Percentiles rank a stretch among this genome's conserved stretches.
Evolutionary conservation across 2,329 filamentous ascomycete species (phyloP).

Genomic region (Fusarium continuum): DNA sequence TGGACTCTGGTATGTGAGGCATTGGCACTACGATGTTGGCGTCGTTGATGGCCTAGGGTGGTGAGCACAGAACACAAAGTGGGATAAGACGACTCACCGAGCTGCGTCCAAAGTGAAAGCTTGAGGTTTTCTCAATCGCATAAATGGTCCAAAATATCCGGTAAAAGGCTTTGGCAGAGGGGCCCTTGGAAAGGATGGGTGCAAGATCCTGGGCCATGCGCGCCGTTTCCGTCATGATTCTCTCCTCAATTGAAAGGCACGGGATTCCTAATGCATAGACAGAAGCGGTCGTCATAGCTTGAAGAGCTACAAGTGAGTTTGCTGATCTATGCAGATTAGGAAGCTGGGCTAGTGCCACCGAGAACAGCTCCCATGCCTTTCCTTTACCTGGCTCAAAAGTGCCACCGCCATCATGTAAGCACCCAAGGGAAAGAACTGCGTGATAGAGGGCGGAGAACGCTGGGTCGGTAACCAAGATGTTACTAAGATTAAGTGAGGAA

Average conservation of each 20-base stretch:
- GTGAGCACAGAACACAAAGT: neutral
- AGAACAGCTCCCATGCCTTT: conserved; percentile 33
- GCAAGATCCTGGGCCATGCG: conserved; percentile 29
- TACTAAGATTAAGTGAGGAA: neutral
- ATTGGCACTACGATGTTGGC: conserved; percentile 25
- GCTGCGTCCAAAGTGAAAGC: conserved; percentile 35
- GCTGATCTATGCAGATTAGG: conserved; percentile 8
- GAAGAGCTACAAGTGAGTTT: conserved; percentile 23
- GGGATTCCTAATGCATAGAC: conserved; percentile 26
- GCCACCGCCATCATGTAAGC: conserved; percentile 24
- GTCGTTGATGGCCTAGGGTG: conserved; percentile 17
- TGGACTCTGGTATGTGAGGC: conserved; percentile 30
- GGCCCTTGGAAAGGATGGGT: conserved; percentile 8
- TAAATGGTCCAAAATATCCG: conserved; percentile 36
- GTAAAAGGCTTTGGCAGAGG: conserved; percentile 5
- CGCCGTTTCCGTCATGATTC: conserved; percentile 29
- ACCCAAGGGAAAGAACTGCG: conserved; percentile 31
- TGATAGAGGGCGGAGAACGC: conserved; percentile 34
- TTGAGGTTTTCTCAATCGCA: conserved; percentile 33
- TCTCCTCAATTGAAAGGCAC: conserved; percentile 30
- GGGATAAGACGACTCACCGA: conserved; percentile 7
- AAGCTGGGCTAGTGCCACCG: conserved; percentile 15
- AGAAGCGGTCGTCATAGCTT: conserved; percentile 26
- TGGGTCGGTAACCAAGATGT: neutral
- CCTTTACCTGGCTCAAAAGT: conserved; percentile 38